A percentile compares a stretch with the other conserved stretches of the same genome.
Conservation (phyloP, 2,329 filamentous ascomycete genomes). For the Aureobasidium mangrovei region DNA sequence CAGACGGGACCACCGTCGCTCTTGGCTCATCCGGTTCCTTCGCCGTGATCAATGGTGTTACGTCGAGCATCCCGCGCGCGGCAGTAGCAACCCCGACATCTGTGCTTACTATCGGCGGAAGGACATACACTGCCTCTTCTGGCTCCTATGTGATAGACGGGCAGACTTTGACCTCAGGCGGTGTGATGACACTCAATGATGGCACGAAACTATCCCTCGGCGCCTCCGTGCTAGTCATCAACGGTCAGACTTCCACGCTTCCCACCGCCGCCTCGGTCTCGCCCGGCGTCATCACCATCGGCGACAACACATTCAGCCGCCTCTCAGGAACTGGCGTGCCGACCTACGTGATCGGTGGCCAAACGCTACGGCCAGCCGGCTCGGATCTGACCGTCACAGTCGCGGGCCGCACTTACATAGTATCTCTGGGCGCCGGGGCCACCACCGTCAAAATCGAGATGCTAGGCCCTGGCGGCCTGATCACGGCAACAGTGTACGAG, state of each 20-base stretch:
- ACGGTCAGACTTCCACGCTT: slow-evolving; percentile 20
- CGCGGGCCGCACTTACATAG: slow-evolving; percentile 21
- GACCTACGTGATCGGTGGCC: slow-evolving; percentile 32
- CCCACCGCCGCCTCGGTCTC: slow-evolving; percentile 17
- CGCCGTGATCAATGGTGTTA: slow-evolving; percentile 30
- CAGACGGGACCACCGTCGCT: slow-evolving; percentile 14
- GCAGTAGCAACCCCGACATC: slow-evolving; percentile 23
- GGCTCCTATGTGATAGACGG: slow-evolving; percentile 11
- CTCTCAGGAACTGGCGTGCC: slow-evolving; percentile 19
- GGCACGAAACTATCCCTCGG: slow-evolving; percentile 24
- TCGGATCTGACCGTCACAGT: slow-evolving; percentile 22
- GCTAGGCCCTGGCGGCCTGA: slow-evolving; percentile 25
- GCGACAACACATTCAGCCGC: slow-evolving; percentile 23
- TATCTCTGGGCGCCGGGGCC: slow-evolving; percentile 28
- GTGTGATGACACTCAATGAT: slow-evolving; percentile 8
- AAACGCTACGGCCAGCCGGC: slow-evolving; percentile 31
- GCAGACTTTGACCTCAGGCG: slow-evolving; percentile 14
- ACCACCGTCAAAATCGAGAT: slow-evolving; percentile 30
- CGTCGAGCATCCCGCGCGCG: slow-evolving; percentile 7
- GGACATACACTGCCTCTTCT: slow-evolving; percentile 14
- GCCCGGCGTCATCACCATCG: slow-evolving; percentile 26
- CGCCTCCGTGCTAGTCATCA: slow-evolving; percentile 33
- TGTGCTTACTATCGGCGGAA: slow-evolving; percentile 24
- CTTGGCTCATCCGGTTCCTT: slow-evolving; percentile 30
- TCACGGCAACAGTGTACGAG: slow-evolving; percentile 24